Evolutionary conservation across 768 basidiomycete genomes (phyloP).

Genomic region (Artomyces pyxidatus): DNA sequence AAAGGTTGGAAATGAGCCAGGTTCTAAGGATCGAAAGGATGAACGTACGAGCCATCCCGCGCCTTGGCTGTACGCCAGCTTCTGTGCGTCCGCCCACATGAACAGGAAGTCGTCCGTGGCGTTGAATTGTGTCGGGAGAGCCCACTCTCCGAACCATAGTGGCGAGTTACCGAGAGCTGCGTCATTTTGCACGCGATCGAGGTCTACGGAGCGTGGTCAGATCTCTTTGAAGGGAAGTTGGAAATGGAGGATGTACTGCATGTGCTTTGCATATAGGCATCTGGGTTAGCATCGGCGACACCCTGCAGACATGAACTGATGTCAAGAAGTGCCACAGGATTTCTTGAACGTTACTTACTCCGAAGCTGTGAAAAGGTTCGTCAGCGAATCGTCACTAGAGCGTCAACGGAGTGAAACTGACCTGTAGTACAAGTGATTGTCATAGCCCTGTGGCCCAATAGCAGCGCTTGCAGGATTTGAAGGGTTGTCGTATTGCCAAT

Average conservation of each 20-base stretch:
- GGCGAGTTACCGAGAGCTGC: conserved; percentile 37
- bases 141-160: conserved; percentile 54
- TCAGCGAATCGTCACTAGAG: too few species aligned
- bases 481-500: conserved; percentile 66
- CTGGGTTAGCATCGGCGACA: conserved; percentile 55
- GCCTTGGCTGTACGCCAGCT: conserved; percentile 49
- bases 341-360: conserved; percentile 30
- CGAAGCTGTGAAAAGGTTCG: conserved; percentile 46
- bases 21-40: background rate
- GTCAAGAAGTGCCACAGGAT: background rate
- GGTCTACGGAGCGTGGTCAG: conserved; percentile 32
- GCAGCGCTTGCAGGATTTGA: conserved; percentile 64
- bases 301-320: conserved; percentile 35
- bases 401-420: conserved; percentile 27
- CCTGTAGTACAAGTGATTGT: conserved; percentile 76
- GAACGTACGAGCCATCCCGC: conserved; percentile 60
- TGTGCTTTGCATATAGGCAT: conserved; percentile 57
- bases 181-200: conserved; percentile 45
- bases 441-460: conserved; percentile 65
- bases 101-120: conserved; percentile 53
- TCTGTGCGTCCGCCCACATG: conserved; percentile 74
- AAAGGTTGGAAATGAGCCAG: background rate
- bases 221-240: background rate
- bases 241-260: conserved; percentile 46
- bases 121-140: conserved; percentile 53